A percentile compares a stretch with the other conserved stretches of the same genome.
phyloP scores from a whole-genome alignment of 257 asterid species.

The Nicotiana attenuata region DNA sequence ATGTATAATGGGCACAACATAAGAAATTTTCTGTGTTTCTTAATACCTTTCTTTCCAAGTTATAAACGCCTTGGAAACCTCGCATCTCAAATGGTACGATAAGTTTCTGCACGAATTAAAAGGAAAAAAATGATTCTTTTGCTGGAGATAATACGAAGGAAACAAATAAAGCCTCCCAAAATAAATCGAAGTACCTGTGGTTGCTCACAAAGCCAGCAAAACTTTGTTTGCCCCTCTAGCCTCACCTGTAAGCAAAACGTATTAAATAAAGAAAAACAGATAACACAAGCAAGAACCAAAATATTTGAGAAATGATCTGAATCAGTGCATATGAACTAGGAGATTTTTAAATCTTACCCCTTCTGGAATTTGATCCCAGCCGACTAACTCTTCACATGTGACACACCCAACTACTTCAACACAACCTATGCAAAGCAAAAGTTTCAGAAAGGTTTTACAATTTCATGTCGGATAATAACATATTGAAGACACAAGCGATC shows the following conservation, averaged over 20 bases:
- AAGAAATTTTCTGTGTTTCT: neutral
- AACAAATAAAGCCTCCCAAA: neutral
- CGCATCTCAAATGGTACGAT: slow-evolving; percentile 93
- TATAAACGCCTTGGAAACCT: slow-evolving; percentile 88
- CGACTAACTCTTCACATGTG: slow-evolving; percentile 61
- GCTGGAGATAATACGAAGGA: neutral
- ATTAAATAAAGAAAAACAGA: slow-evolving; percentile 2
- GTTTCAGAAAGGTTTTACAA: neutral
- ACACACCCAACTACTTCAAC: slow-evolving; percentile 88
- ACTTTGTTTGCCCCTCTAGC: slow-evolving; percentile 76
- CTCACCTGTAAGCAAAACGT: slow-evolving; percentile 50
- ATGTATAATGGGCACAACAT: no score
- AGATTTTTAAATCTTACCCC: slow-evolving; percentile 34
- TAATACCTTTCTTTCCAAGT: slow-evolving; percentile 75
- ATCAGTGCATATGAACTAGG: neutral
- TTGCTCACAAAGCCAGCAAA: slow-evolving; percentile 93
- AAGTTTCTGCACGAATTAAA: slow-evolving; percentile 56
- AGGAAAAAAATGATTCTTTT: neutral
- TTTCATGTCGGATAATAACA: neutral
- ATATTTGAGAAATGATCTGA: neutral
- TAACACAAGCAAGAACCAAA: neutral
- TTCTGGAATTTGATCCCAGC: slow-evolving; percentile 75
- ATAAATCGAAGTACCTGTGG: slow-evolving; percentile 55
- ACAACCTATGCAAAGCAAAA: slow-evolving; percentile 47
- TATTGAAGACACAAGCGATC: neutral